phyloP scores from a whole-genome alignment of 192 early-diverging fungal species.

The Chytriomyces sp. region DNA sequence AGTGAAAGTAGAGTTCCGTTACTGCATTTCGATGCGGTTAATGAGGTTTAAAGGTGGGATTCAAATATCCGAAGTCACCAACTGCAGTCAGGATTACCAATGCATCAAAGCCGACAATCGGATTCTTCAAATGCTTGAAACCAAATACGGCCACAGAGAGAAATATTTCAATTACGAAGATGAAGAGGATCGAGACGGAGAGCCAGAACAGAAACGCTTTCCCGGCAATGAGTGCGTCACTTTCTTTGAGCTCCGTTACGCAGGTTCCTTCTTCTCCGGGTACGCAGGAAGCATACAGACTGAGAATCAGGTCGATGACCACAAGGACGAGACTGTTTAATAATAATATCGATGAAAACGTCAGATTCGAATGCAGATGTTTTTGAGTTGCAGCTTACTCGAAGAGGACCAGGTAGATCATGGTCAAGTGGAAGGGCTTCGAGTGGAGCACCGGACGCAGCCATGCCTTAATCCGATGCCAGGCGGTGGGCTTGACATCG shows the following conservation, averaged over 20 bases:
- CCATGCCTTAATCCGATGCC: too few species aligned
- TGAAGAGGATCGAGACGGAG: background rate
- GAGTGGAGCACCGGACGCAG: too few species aligned
- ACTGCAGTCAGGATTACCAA: background rate
- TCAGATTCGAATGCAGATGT: too few species aligned
- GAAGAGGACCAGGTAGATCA: background rate
- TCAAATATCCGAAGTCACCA: background rate
- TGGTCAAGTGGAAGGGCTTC: background rate
- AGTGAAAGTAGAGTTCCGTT: background rate
- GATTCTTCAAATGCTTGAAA: background rate
- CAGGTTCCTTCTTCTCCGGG: background rate
- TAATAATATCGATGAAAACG: too few species aligned
- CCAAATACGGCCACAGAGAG: background rate
- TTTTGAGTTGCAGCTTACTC: too few species aligned
- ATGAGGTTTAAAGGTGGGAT: too few species aligned
- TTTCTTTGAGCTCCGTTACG: background rate
- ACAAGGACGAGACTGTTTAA: background rate
- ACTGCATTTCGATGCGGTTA: background rate
- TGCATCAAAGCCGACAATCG: background rate
- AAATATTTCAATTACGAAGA: background rate
- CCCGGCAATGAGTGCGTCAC: background rate
- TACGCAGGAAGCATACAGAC: background rate
- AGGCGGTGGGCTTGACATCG: too few species aligned
- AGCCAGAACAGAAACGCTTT: background rate
- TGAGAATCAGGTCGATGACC: background rate